Evolutionary conservation across 2,329 filamentous ascomycete genomes (phyloP), one percentile per base, ranked within the genome.

Genomic region (Aspergillus udagawae): DNA sequence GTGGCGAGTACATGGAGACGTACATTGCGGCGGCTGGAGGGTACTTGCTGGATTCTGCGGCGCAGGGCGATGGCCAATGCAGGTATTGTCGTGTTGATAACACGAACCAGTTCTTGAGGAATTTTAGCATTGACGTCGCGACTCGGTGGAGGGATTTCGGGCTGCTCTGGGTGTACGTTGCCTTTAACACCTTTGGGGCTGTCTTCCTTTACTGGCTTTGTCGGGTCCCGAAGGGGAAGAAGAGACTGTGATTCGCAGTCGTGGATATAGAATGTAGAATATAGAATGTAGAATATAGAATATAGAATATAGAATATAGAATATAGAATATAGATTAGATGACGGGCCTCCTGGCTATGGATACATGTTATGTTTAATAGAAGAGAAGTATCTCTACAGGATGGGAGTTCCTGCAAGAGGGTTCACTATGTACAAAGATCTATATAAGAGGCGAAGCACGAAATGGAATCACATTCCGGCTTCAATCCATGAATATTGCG

Each of bases 81-180:
- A 10, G 4, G 5, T 47, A 47, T 14, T 47, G 44, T 14, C 44
- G 12, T 20, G n/a, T 47, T 23, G 44, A 47, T 23, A 47, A 47
- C 44, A 47, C 44, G 20, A 47, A 25, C 14, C 44, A 47, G 10
- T 47, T 17, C 20, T 6, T 47, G 44, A 7, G 20, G 8, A 47
- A 47, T 12, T 47, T 47, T 14, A 47, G 20, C 23, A 47, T 47
- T 2, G 44, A 47, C 21, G 25, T 47, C 4, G 20, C 21, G 21
- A 47, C 21, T 12, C 44, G 44, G 3, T 47, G 44, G 44, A 47
- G 44, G 21, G 44, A 47, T 27, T 47, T 47, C 17, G 44, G 44
- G 10, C 23, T 47, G 10, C 23, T 47, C 9, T 47, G 44, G 25
- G 59, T 70, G 41, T 71, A 72, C 60, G 70, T 72, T 2, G 64